Percentiles rank a stretch among this genome's conserved stretches.
These are phyloP conservation scores for Camelina hispida DNA, from an alignment of 345 rosid genomes.

Conservation along the genomic window DNA sequence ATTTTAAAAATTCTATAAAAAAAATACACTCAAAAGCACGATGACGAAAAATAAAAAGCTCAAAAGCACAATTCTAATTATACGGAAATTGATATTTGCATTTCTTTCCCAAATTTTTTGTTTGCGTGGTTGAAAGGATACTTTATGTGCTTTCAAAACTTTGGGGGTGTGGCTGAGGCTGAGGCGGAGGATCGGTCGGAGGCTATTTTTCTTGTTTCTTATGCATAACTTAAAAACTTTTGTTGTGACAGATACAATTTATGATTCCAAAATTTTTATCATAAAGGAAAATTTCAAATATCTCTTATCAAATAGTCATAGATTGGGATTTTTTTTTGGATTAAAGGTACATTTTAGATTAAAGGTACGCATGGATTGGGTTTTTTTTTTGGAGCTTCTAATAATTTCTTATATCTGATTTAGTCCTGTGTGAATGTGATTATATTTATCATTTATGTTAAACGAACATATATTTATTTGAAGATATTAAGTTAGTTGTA, in stretches of 20 bases:
- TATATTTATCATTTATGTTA: too few species aligned
- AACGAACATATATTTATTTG: too few species aligned
- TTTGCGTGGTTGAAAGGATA: constrained; percentile 23
- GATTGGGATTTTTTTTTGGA: too few species aligned
- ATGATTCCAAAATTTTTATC: neutral
- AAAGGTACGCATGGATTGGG: too few species aligned
- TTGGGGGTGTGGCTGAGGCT: neutral
- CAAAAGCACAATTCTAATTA: constrained; percentile 11
- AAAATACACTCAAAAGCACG: constrained; percentile 23
- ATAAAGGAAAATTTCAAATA: neutral
- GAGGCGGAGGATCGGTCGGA: neutral
- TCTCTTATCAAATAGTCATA: neutral
- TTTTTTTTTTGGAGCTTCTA: neutral
- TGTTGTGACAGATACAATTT: neutral
- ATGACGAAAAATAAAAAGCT: constrained; percentile 2
- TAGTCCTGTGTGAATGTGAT: neutral
- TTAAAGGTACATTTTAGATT: too few species aligned
- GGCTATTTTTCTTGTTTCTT: neutral
- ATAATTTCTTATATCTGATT: neutral
- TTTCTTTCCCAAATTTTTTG: neutral
- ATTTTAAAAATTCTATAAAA: neutral
- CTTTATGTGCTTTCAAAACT: constrained; percentile 8
- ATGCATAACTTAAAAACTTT: neutral
- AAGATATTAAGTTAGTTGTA: too few species aligned
- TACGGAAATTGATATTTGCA: constrained; percentile 7